Evolutionary conservation across 2,329 filamentous ascomycete genomes (phyloP).

Genomic region (Ophiocordyceps camponoti-rufipedis): DNA sequence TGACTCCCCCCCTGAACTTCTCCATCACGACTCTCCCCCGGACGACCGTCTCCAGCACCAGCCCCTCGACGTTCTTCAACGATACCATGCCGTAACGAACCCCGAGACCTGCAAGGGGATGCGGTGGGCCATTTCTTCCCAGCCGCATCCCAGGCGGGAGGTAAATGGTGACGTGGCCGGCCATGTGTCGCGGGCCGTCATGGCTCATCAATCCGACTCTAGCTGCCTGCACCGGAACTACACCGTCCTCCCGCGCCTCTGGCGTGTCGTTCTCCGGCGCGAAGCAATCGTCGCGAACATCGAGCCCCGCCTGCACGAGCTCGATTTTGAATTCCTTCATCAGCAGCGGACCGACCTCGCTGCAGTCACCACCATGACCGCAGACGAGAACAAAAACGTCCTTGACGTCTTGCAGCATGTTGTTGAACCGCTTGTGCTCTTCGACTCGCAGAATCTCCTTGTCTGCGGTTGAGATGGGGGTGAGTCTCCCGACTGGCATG

Average conservation of each 20-base stretch:
- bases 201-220: constrained; percentile 58
- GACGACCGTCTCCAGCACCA: constrained; percentile 52
- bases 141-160: constrained; percentile 36
- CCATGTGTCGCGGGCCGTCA: constrained; percentile 60
- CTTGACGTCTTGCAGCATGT: constrained; percentile 39
- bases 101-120: constrained; percentile 50
- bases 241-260: constrained; percentile 4
- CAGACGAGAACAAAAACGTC: constrained; percentile 73
- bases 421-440: constrained; percentile 31
- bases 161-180: constrained; percentile 71
- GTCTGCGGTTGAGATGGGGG: no score
- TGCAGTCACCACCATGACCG: constrained; percentile 72
- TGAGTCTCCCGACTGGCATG: background rate
- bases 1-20: constrained; percentile 54
- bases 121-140: constrained; percentile 19
- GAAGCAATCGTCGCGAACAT: constrained; percentile 24
- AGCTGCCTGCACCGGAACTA: constrained; percentile 17
- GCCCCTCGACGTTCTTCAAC: constrained; percentile 56
- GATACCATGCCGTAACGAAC: constrained; percentile 73
- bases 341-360: constrained; percentile 59
- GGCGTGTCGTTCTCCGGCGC: constrained; percentile 3
- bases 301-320: constrained; percentile 29
- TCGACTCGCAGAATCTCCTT: constrained; percentile 21
- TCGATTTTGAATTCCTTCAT: constrained; percentile 48
- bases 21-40: constrained; percentile 50